Conservation (phyloP, 176 grass and related monocot genomes). For the Metroxylon sagu region DNA sequence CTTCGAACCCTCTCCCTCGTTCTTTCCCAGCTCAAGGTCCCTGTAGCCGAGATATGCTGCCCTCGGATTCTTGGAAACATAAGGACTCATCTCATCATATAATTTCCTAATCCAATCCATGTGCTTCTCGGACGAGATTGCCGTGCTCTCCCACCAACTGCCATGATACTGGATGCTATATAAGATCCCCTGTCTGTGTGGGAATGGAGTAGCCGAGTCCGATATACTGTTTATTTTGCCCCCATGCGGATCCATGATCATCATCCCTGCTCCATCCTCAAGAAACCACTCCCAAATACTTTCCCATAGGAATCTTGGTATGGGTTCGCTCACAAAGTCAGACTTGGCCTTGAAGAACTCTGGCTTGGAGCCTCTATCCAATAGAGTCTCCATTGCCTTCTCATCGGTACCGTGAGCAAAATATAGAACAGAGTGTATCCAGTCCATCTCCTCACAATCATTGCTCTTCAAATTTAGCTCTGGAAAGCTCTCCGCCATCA, state of each 20-base stretch:
- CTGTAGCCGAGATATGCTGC: conserved; percentile 64
- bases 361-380: background rate
- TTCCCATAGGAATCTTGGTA: background rate
- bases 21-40: conserved; percentile 67
- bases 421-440: conserved; percentile 1
- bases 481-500: background rate
- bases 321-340: background rate
- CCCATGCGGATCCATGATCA: conserved; percentile 52
- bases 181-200: conserved; percentile 41
- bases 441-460: conserved; percentile 3
- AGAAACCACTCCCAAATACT: background rate
- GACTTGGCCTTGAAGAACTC: background rate
- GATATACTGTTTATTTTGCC: conserved; percentile 29
- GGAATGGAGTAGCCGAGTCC: conserved; percentile 41
- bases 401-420: background rate
- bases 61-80: conserved; percentile 40
- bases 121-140: background rate
- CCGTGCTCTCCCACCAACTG: conserved; percentile 30
- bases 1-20: conserved; percentile 16
- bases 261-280: conserved; percentile 25
- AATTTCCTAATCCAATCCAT: conserved; percentile 38
- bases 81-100: conserved; percentile 42
- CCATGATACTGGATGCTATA: conserved; percentile 49
- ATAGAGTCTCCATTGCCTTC: background rate
- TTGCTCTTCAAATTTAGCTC: background rate